A percentile compares a stretch with the other conserved stretches of the same genome.
Conservation (phyloP, 192 early-diverging fungal species). For the Geranomyces variabilis region DNA sequence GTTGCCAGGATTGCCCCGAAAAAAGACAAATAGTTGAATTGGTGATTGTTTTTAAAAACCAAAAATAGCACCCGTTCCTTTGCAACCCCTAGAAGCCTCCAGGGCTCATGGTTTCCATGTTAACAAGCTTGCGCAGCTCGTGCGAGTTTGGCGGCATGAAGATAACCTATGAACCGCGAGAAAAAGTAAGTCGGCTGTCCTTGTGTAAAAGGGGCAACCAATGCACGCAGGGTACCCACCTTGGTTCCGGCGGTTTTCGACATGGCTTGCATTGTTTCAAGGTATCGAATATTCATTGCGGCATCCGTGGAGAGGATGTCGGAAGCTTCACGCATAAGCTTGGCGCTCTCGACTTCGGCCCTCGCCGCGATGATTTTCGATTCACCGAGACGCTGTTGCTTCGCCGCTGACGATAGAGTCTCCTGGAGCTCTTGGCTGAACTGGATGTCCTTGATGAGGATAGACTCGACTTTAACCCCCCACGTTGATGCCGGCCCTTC, state of each 20-base stretch:
- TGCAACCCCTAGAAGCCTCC: too few species aligned
- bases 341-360: conserved; percentile 83
- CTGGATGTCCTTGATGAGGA: conserved; percentile 84
- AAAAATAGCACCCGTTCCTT: too few species aligned
- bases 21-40: conserved; percentile 9
- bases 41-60: too few species aligned
- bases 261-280: conserved; percentile 83
- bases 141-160: conserved; percentile 30
- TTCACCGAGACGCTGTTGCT: conserved; percentile 86
- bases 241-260: conserved; percentile 73
- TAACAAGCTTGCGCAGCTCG: not conserved
- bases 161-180: not conserved
- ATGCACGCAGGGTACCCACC: conserved; percentile 2
- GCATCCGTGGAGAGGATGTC: conserved; percentile 86
- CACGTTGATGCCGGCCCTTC: conserved; percentile 69
- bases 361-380: conserved; percentile 88
- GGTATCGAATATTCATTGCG: conserved; percentile 82
- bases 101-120: not conserved
- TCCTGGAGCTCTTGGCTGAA: conserved; percentile 78
- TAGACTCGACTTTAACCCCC: conserved; percentile 76
- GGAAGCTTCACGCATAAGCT: conserved; percentile 91
- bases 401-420: conserved; percentile 84
- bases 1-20: conserved; percentile 8
- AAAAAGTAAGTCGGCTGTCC: not conserved
- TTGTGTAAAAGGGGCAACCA: conserved; percentile 30